Evolutionary conservation across 768 basidiomycete genomes (phyloP).

Genomic region (Coprinopsis sp.): DNA sequence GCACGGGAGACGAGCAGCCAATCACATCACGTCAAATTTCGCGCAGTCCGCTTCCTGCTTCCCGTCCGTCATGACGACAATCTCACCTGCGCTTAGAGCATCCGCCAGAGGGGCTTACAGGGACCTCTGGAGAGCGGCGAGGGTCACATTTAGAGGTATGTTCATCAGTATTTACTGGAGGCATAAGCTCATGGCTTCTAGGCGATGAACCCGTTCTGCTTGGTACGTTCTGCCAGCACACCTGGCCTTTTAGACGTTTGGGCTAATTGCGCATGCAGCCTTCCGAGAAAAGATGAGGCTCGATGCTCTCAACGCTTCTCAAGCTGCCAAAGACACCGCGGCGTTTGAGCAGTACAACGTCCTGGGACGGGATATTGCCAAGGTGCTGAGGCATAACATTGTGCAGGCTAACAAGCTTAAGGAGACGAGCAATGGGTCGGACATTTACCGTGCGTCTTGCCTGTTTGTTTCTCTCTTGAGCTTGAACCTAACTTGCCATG

Average conservation of each 20-base stretch:
- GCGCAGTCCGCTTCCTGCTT: no score
- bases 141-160: conserved; percentile 61
- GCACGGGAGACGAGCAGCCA: conserved; percentile 11
- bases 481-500: background rate
- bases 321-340: conserved; percentile 38
- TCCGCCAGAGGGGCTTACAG: conserved; percentile 74
- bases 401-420: conserved; percentile 67
- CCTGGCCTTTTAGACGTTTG: background rate
- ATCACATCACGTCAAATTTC: conserved; percentile 21
- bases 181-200: conserved; percentile 19
- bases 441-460: conserved; percentile 52
- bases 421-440: conserved; percentile 28
- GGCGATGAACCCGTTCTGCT: conserved; percentile 53
- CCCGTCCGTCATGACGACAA: conserved; percentile 45
- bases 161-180: background rate
- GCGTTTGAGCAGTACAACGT: conserved; percentile 51
- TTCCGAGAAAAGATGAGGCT: conserved; percentile 65
- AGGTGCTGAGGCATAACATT: conserved; percentile 73
- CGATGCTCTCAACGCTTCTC: conserved; percentile 42
- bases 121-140: conserved; percentile 60
- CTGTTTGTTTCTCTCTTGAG: background rate
- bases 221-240: conserved; percentile 33
- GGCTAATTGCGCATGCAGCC: conserved; percentile 37
- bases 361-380: conserved; percentile 67
- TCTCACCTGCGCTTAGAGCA: conserved; percentile 53